Conservation (phyloP, 176 grass and related monocot species). For the Avena sativa region DNA sequence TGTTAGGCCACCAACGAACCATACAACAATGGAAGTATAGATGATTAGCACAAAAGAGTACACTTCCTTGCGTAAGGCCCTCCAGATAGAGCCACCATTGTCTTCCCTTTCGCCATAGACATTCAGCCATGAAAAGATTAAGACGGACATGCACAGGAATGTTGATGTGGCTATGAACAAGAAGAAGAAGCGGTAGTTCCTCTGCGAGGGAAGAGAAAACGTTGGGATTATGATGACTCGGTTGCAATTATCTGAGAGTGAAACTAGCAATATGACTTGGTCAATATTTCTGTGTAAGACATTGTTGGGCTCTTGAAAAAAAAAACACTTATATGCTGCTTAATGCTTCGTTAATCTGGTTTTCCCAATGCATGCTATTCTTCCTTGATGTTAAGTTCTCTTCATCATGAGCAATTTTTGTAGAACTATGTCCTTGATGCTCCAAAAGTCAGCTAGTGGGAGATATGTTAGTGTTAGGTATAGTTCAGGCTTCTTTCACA, state of each 20-base stretch:
- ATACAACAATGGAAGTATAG: constrained; percentile 68
- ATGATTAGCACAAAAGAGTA: constrained; percentile 65
- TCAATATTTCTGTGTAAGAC: not conserved
- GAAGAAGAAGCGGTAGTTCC: constrained; percentile 77
- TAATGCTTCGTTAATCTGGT: constrained; percentile 15
- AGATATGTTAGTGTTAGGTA: constrained; percentile 34
- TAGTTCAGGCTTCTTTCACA: not conserved
- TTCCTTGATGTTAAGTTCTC: constrained; percentile 7
- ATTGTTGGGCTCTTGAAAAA: constrained; percentile 7
- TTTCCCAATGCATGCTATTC: not conserved
- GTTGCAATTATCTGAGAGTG: not conserved
- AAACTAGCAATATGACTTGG: not conserved
- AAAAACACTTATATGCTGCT: not conserved
- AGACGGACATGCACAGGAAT: constrained; percentile 66
- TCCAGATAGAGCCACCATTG: constrained; percentile 48
- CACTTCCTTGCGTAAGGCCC: constrained; percentile 45
- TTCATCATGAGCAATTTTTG: not conserved
- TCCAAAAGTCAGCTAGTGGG: constrained; percentile 2
- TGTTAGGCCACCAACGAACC: constrained; percentile 77
- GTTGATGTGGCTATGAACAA: constrained; percentile 67
- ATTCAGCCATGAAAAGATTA: constrained; percentile 59
- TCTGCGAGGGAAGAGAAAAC: constrained; percentile 49
- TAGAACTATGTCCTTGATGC: not conserved
- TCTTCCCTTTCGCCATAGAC: constrained; percentile 48
- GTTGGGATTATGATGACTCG: constrained; percentile 21